Conservation (phyloP, 192 early-diverging fungal species). For the Irineochytrium annulatum region DNA sequence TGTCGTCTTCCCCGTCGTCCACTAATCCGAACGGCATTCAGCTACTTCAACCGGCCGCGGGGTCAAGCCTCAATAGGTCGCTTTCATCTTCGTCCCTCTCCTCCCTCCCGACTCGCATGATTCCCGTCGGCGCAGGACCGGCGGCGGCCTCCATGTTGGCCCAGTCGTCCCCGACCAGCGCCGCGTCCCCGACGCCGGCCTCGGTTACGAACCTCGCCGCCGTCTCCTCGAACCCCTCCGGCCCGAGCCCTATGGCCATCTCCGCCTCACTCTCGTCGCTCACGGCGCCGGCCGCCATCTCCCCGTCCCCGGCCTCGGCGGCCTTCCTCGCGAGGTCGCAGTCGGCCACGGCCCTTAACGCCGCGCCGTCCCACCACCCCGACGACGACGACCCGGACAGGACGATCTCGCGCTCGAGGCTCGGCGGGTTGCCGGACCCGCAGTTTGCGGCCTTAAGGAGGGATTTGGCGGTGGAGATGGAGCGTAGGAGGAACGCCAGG, state of each 20-base stretch:
- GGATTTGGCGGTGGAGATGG: constrained; percentile 15
- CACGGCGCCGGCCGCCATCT: not conserved
- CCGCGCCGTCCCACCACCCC: not conserved
- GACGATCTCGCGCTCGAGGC: constrained; percentile 8
- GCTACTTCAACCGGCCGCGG: not conserved
- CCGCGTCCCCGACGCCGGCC: not conserved
- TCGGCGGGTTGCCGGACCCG: constrained; percentile 11
- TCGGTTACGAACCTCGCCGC: not conserved
- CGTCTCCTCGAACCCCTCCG: not conserved
- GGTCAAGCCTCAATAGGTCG: not conserved
- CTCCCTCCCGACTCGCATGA: not conserved
- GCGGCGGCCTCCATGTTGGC: not conserved
- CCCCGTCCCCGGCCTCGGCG: not conserved
- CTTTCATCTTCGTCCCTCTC: not conserved
- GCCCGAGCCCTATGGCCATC: not conserved
- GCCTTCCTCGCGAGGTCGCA: not conserved
- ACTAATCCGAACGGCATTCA: not conserved
- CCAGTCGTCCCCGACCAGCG: not conserved
- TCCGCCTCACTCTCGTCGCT: not conserved
- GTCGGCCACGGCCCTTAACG: not conserved
- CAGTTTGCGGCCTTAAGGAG: constrained; percentile 8
- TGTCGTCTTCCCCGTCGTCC: not conserved
- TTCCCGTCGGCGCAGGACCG: constrained; percentile 2
- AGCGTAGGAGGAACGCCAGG: not conserved
- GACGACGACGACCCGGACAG: constrained; percentile 8